Evolutionary conservation across 176 grass and related monocot genomes (phyloP), one percentile per base, ranked within the genome.

Genomic region (Puccinellia tenuiflora): DNA sequence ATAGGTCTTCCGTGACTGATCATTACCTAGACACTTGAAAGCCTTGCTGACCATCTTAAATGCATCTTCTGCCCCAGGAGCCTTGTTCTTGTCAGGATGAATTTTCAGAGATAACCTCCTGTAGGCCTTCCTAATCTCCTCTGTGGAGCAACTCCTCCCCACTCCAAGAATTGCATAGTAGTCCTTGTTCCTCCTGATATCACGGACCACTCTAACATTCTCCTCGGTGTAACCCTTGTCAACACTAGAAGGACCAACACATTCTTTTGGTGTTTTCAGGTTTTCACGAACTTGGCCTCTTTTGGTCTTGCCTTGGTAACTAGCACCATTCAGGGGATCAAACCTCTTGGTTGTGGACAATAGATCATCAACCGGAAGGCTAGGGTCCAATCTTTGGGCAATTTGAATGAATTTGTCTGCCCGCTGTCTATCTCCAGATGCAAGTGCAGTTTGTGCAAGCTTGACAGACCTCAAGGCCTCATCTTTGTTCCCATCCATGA

Each of bases 41-140:
- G 95, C 92, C 76, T 89, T 97, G 59, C 90, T 92, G 31, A 94
- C 84, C 24, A 90, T 84, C 83, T 94, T 97, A 66, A 97, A 97
- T 40, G 95, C 95, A 55, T 97, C 95, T 79, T 97, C 95, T 40
- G 92, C 92, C 55, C 95, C 90, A 34, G 95, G 92, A 45, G 90
- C 92, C 52, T 94, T 94, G 85, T 94, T 97, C 88, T 97, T 97
- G 71, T 97, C 95, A 21, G 95, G 95, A 89, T 97, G 95, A 60
- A 97, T 82, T 73, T 94, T 97, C 33, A 97, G 88, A 13, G 92
- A 97, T 38, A 97, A 53, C 85, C 85, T 94, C 79, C 80, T 94
- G 70, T 97, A 97, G 40, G 95, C 90, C 61, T 85, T 97, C 82
- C 78, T 94, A 78, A 97, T 91, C 83, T 97, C 88, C 55, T 97